These are phyloP conservation scores for Maudiozyma bulderi DNA, from an alignment of 805 yeast species.

Conservation along the genomic window DNA sequence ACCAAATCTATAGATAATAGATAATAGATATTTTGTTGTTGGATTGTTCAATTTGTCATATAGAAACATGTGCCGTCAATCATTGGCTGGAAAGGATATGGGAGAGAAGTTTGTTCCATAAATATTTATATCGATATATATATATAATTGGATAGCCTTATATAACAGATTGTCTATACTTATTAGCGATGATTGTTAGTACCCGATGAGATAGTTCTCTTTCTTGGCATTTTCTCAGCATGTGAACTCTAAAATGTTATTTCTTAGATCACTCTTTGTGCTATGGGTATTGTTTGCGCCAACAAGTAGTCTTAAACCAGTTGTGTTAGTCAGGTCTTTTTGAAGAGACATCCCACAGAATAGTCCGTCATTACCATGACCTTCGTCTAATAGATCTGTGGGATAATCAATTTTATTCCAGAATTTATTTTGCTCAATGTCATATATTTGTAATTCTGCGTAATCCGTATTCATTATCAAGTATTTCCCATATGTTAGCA, in stretches of 20 bases:
- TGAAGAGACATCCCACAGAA: slow-evolving; percentile 21
- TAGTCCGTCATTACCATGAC: neutral
- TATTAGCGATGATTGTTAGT: too few species aligned
- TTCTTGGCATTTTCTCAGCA: neutral
- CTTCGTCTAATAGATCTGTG: slow-evolving; percentile 4
- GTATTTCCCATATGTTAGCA: slow-evolving; percentile 15
- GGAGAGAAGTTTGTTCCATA: too few species aligned
- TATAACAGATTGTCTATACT: too few species aligned
- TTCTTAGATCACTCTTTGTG: neutral
- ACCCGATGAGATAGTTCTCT: too few species aligned
- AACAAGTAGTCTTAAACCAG: slow-evolving; percentile 17
- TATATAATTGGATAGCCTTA: too few species aligned
- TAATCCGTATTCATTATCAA: slow-evolving; percentile 20
- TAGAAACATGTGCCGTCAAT: too few species aligned
- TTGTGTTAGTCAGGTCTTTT: slow-evolving; percentile 15
- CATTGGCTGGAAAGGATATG: too few species aligned
- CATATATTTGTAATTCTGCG: slow-evolving; percentile 20
- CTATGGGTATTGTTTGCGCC: slow-evolving; percentile 9
- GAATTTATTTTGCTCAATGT: slow-evolving; percentile 12
- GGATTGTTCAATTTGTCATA: too few species aligned
- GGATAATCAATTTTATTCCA: slow-evolving; percentile 20
- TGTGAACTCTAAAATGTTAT: slow-evolving; percentile 3
- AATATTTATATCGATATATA: too few species aligned
- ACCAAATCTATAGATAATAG: too few species aligned
- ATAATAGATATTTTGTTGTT: too few species aligned